Base-by-base conservation (phyloP, 73 alveolate species). In the Tetrahymena malaccensis region DNA sequence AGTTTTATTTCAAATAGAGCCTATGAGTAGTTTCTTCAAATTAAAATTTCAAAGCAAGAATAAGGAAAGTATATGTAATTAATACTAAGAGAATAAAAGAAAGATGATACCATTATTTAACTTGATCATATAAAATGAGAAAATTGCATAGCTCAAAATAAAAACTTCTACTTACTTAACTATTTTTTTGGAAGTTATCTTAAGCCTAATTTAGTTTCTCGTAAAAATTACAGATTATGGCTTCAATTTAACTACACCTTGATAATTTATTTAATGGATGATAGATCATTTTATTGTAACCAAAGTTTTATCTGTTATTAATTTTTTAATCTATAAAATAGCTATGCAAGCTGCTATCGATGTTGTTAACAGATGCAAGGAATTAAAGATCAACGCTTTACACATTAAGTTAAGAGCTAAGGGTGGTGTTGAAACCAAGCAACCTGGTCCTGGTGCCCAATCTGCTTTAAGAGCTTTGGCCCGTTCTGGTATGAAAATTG, bases 381-480 rank as follows among this genome's bases (percentile, higher is more conserved):
- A 93, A 96, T 98, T 97, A 93, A 99, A 99, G 85, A 98, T 99
- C 96, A 97, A 97, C 97, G 99, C 99, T 85, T 96, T 99, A 96
- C 99, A 99, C 97, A 98, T 99, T 95, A 99, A 99, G 97, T 93
- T 99, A 94, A 97, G 99, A 95, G 99, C 99, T 38, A 99, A 98
- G 94, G 99, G 99, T 84, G 99, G 97, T 95, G 97, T 97, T 97
- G 98, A 98, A 97, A 97, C 99, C 35, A 98, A 98, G 83, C 96
- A 98, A 55, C 98, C 98, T 55, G 98, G 98, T 50, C 99, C 99
- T 85, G 99, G 99, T 50, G 99, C 99, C 43, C 99, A 99, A 97
- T 97, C 99, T 85, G 99, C 99, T 44, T 98, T 99, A 95, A 98
- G 99, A 94, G 99, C 99, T 70, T 98, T 99, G 93, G 99, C 99